phyloP scores from a whole-genome alignment of 495 filamentous ascomycete species.

The Poronia punctata region DNA sequence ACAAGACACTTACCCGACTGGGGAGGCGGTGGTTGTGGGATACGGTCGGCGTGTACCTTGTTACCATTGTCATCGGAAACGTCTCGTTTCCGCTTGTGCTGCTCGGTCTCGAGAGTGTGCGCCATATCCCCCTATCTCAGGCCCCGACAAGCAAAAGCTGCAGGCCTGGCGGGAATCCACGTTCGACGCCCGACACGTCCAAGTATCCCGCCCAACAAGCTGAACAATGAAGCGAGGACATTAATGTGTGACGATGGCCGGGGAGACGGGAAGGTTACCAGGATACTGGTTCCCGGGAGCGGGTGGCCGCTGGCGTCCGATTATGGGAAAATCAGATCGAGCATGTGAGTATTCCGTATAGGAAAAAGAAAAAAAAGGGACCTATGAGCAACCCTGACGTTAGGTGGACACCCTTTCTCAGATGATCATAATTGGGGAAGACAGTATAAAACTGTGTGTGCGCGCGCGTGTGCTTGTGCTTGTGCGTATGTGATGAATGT shows the following conservation, averaged over 20 bases:
- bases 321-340: not conserved
- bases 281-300: not conserved
- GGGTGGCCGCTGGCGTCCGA: slow-evolving; percentile 4
- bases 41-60: slow-evolving; percentile 31
- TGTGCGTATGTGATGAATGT: not conserved
- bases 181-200: slow-evolving; percentile 6
- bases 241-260: slow-evolving; percentile 6
- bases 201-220: slow-evolving; percentile 7
- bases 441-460: too few species aligned
- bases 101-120: slow-evolving; percentile 24
- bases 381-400: too few species aligned
- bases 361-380: too few species aligned
- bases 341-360: not conserved
- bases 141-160: slow-evolving; percentile 5
- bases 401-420: too few species aligned
- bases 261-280: slow-evolving; percentile 1
- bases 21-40: slow-evolving; percentile 38
- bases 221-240: slow-evolving; percentile 4
- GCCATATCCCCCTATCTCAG: slow-evolving; percentile 24
- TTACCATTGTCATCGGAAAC: slow-evolving; percentile 31
- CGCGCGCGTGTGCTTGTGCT: not conserved
- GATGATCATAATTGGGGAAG: too few species aligned
- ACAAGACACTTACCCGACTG: slow-evolving; percentile 33
- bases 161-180: slow-evolving; percentile 3
- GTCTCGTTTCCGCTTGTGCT: slow-evolving; percentile 37